Percentiles rank a stretch among this genome's conserved stretches.
Conservation (phyloP, 2,329 filamentous ascomycete genomes). For the Capronia coronata region DNA sequence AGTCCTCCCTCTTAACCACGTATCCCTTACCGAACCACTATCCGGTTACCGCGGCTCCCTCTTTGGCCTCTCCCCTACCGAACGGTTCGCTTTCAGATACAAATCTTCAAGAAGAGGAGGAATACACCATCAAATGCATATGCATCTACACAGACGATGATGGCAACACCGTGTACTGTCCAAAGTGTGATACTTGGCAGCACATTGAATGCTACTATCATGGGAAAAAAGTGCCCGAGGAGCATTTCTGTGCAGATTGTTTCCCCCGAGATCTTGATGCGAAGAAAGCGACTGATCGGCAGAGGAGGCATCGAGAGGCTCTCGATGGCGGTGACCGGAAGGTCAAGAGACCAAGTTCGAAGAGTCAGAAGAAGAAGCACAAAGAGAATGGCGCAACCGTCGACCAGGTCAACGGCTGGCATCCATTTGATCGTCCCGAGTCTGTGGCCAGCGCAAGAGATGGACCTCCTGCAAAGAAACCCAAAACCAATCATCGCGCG, state of each 20-base stretch:
- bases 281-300: slow-evolving; percentile 67
- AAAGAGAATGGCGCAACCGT: slow-evolving; percentile 57
- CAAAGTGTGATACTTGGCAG: slow-evolving; percentile 94
- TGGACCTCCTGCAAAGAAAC: slow-evolving; percentile 63
- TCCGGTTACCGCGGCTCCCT: slow-evolving; percentile 39
- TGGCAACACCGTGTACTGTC: slow-evolving; percentile 94
- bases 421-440: slow-evolving; percentile 52
- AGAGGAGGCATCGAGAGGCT: slow-evolving; percentile 55
- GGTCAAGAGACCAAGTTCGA: slow-evolving; percentile 65
- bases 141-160: slow-evolving; percentile 92
- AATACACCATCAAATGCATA: slow-evolving; percentile 95
- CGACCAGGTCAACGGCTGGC: slow-evolving; percentile 60
- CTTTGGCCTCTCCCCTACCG: slow-evolving; percentile 37
- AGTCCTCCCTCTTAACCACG: slow-evolving; percentile 46
- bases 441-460: slow-evolving; percentile 47
- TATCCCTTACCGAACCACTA: slow-evolving; percentile 42
- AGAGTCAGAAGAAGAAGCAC: slow-evolving; percentile 80
- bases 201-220: slow-evolving; percentile 97
- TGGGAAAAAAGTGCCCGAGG: slow-evolving; percentile 62
- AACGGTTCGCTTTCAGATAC: slow-evolving; percentile 41
- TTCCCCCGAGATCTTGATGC: slow-evolving; percentile 68
- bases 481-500: slow-evolving; percentile 73
- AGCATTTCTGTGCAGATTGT: slow-evolving; percentile 87
- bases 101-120: slow-evolving; percentile 40
- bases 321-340: slow-evolving; percentile 60